Evolutionary conservation across 495 filamentous ascomycete genomes (phyloP).

Genomic region (Podospora bellae-mahoneyi): DNA sequence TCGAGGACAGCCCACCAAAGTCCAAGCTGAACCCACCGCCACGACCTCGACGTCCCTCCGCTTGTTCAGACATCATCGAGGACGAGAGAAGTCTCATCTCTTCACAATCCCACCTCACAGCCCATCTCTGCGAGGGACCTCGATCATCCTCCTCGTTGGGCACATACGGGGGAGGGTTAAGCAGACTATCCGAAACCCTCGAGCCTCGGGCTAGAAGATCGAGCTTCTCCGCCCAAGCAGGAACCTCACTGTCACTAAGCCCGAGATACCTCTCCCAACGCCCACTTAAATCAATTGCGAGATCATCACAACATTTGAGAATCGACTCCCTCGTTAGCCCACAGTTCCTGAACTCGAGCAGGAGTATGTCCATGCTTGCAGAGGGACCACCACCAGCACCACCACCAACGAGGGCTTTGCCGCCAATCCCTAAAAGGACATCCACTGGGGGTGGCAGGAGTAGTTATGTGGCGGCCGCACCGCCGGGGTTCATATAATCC

Average conservation of each 20-base stretch:
- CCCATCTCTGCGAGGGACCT: conserved; percentile 12
- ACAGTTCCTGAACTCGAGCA: conserved; percentile 36
- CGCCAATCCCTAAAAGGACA: conserved; percentile 50
- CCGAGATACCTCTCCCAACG: conserved; percentile 19
- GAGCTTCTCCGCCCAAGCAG: conserved; percentile 26
- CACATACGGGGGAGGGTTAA: conserved; percentile 15
- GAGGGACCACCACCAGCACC: conserved; percentile 60
- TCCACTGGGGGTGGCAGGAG: neutral
- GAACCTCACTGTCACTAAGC: conserved; percentile 8
- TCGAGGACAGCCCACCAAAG: neutral
- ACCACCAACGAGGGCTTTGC: conserved; percentile 61
- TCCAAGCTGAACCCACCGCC: neutral
- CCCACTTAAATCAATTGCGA: conserved; percentile 27
- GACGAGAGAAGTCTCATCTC: neutral
- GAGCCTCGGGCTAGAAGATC: conserved; percentile 16
- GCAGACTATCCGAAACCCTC: neutral
- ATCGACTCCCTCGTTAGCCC: conserved; percentile 29
- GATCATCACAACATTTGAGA: conserved; percentile 31
- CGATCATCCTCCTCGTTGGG: conserved; percentile 28
- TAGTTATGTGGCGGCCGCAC: neutral
- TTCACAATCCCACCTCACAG: neutral
- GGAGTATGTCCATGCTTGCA: conserved; percentile 57
- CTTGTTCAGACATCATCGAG: neutral
- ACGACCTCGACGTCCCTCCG: conserved; percentile 6
- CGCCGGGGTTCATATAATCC: conserved; percentile 22